Evolutionary conservation across 139 green algal species (phyloP), one percentile per base, ranked within the genome.

Genomic region (Pleodorina starrii): DNA sequence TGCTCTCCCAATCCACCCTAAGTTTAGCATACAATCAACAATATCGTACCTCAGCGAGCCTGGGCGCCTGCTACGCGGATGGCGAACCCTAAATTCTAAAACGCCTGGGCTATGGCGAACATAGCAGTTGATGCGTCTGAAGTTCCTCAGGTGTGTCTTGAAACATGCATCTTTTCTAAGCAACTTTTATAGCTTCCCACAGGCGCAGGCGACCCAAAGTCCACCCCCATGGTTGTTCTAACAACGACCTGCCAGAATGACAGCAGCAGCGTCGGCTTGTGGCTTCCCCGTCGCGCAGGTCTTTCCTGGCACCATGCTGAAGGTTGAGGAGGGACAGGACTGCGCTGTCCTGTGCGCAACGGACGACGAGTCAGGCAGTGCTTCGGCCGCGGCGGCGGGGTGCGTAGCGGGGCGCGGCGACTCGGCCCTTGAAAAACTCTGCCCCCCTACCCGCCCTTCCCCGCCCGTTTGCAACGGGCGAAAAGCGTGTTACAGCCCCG

Each of bases 331-430:
- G 29, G 54, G 42, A 0, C 43, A 81, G 29, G n/a, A 27, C 0
- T 79, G n/a, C 14, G 40, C 32, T 27, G 43, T 84, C 3, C 51
- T 77, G 38, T 90, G 72, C 73, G 72, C 85, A 36, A 27, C 40
- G 11, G 85, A 71, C 42, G 57, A 84, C 0, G 68, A 77, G 82
- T 48, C 1, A n/a, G n/a, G n/a, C n/a, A n/a, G 10, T 36, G 1
- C 35, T 54, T 71, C 63, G 43, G 36, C 40, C 42, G 12, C 27
- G 54, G 32, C 42, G 44, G 36, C 68, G 32, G 68, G 68, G 68
- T 76, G 35, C 32, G 68, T 76, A 29, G n/a, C n/a, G n/a, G n/a
- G n/a, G n/a, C n/a, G n/a, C n/a, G n/a, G n/a, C n/a, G n/a, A n/a
- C n/a, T n/a, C n/a, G n/a, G n/a, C n/a, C n/a, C n/a, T n/a, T n/a